Evolutionary conservation across 2,329 filamentous ascomycete genomes (phyloP).

Genomic region (Knoxdaviesia capensis): DNA sequence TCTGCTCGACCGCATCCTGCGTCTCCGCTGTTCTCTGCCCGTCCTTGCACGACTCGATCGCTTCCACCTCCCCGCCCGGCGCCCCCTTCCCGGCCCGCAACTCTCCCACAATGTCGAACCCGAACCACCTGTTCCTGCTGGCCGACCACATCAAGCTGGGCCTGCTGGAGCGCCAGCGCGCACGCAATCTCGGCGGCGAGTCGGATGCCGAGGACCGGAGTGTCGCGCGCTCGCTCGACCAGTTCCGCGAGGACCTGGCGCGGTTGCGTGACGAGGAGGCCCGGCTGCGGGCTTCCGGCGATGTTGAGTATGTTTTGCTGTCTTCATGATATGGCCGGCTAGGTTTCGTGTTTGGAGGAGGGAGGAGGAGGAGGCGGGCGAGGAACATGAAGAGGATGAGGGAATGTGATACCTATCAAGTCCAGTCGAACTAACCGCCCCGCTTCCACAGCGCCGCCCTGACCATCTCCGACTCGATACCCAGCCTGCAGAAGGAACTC

Average conservation of each 20-base stretch:
- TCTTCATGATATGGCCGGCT: background rate
- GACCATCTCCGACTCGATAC: constrained; percentile 41
- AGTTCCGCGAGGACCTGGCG: constrained; percentile 62
- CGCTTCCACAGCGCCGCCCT: constrained; percentile 19
- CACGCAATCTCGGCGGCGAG: constrained; percentile 60
- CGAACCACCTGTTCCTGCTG: constrained; percentile 71
- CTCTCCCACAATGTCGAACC: constrained; percentile 26
- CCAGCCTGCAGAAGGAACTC: constrained; percentile 52
- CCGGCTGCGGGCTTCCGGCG: constrained; percentile 41
- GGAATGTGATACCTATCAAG: no score
- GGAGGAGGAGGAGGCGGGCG: no score
- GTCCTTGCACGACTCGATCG: no score
- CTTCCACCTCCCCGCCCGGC: background rate
- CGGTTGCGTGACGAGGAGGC: constrained; percentile 42
- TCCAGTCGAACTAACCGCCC: no score
- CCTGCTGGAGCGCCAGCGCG: constrained; percentile 75
- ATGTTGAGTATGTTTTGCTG: constrained; percentile 32
- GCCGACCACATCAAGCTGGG: constrained; percentile 96
- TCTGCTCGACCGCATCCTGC: no score
- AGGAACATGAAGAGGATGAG: no score
- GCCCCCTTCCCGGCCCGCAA: background rate
- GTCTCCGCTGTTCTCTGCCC: no score
- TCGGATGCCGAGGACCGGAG: constrained; percentile 70
- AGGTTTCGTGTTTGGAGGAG: background rate
- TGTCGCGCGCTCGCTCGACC: constrained; percentile 73